Conservation (phyloP, 192 early-diverging fungal genomes). For the Umbelopsis ramanniana region DNA sequence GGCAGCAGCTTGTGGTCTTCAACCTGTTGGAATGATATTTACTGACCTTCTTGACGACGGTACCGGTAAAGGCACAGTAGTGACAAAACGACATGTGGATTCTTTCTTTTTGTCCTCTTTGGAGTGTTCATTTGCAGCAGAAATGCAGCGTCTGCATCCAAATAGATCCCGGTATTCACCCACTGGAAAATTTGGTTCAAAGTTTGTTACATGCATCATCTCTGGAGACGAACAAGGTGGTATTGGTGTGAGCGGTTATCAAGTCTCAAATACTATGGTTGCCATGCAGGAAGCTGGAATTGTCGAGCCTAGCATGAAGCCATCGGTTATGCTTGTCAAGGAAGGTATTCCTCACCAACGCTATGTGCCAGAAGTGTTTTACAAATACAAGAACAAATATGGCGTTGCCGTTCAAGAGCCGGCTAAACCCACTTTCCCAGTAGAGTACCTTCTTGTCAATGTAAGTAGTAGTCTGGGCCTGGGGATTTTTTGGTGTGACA, state of each 20-base stretch:
- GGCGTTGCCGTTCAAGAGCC: conserved; percentile 81
- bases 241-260: conserved; percentile 87
- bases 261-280: conserved; percentile 89
- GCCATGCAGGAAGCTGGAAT: conserved; percentile 92
- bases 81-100: conserved; percentile 88
- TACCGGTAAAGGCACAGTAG: conserved; percentile 74
- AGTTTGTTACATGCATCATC: conserved; percentile 96
- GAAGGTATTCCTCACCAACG: conserved; percentile 66
- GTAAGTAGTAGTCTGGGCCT: conserved; percentile 47
- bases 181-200: conserved; percentile 83
- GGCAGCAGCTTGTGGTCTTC: conserved; percentile 70
- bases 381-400: conserved; percentile 96
- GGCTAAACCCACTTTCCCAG: conserved; percentile 95
- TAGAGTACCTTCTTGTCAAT: conserved; percentile 95
- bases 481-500: neutral
- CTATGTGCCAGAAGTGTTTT: conserved; percentile 97
- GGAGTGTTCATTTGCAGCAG: conserved; percentile 85
- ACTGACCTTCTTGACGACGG: conserved; percentile 90
- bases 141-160: conserved; percentile 80
- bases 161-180: conserved; percentile 71
- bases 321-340: conserved; percentile 84
- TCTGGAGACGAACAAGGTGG: conserved; percentile 85
- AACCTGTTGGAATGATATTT: conserved; percentile 87
- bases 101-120: conserved; percentile 94
- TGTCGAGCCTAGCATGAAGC: conserved; percentile 87